These are phyloP conservation scores for Lasiodiplodia sp. DNA, from an alignment of 2,329 filamentous ascomycete genomes.

Conservation along the genomic window DNA sequence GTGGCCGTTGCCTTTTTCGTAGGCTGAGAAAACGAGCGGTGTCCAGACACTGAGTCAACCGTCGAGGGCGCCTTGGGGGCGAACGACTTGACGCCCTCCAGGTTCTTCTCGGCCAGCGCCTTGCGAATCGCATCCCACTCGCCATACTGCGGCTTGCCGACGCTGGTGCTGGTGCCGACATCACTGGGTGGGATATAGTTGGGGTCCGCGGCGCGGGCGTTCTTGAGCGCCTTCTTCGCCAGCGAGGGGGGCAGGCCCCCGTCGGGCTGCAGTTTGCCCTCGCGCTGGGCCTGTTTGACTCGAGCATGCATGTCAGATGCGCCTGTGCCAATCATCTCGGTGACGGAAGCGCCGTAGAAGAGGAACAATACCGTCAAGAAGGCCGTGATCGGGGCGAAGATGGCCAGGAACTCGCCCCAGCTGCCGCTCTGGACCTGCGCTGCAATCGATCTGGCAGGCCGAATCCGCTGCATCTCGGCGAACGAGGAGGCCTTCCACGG, in stretches of 20 bases:
- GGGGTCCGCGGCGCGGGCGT: conserved; percentile 25
- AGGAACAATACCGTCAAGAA: conserved; percentile 56
- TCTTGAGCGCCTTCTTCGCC: conserved; percentile 30
- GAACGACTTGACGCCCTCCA: conserved; percentile 27
- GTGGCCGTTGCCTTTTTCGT: conserved; percentile 8
- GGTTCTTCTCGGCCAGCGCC: conserved; percentile 8
- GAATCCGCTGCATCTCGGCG: conserved; percentile 21
- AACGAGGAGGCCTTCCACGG: conserved; percentile 43
- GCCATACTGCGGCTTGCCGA: conserved; percentile 28
- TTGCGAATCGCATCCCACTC: conserved; percentile 30
- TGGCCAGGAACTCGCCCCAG: conserved; percentile 60
- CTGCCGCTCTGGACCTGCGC: conserved; percentile 58
- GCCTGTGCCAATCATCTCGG: conserved; percentile 13
- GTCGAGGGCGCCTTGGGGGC: conserved; percentile 28
- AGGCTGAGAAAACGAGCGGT: conserved; percentile 29
- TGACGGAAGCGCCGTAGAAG: conserved; percentile 49
- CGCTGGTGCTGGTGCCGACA: conserved; percentile 12
- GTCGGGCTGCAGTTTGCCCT: conserved; percentile 18
- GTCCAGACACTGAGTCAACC: conserved; percentile 13
- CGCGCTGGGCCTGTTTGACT: conserved; percentile 28
- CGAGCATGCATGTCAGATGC: conserved; percentile 20
- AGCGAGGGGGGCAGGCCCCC: conserved; percentile 17
- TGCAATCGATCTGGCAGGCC: conserved; percentile 53
- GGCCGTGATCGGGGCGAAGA: conserved; percentile 60
- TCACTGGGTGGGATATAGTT: neutral